Base-by-base conservation (phyloP, 2,329 filamentous ascomycete genomes). In the Cercospora nicotianae region DNA sequence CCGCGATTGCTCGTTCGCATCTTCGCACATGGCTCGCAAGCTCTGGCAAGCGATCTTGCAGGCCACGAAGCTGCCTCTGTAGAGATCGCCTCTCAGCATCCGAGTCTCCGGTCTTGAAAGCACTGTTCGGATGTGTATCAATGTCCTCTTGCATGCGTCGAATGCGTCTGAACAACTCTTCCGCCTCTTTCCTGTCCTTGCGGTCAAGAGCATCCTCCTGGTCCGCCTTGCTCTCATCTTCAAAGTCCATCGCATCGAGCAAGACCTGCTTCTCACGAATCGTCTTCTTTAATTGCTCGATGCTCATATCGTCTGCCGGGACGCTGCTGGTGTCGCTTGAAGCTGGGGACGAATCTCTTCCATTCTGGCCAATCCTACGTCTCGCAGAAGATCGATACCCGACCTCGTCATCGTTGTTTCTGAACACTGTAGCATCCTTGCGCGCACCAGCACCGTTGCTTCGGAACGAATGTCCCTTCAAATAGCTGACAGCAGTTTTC, bases 401-500 rank as follows among this genome's bases (percentile, higher is more conserved):
- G 8, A 82, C 93, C 75, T 96, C 87, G 68, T 93, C 91, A 73
- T 97, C 93, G 72, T 98, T 95, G 77, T 98, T 97, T 77, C 96
- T 94, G 81, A 94, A 99, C 3, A 98, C 91, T 0, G 95, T 99
- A 2, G 91, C 95, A 81, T 99, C 95, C 79, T 98, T 98, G 60
- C 94, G 91, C 55, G 83, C 84, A 60, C 85, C 81, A 39, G 85
- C 84, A 16, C 88, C 87, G 42, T 74, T 75, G 7, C 69, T 74
- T 66, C 90, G 88, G 84, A 99, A 96, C 0, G 95, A 99, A 74
- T 96, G 94, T 65, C 88, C 94, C 81, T 99, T 99, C 75, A 98
- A 86, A 76, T 98, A 98, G 81, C 94, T 98, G 18, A 99, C 94
- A n/a, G 95, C 95, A 10, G 95, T 98, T 81, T 93, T 94, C 78